Evolutionary conservation across 2,329 filamentous ascomycete genomes (phyloP).

Genomic region (Dryadomyces sulphureus): DNA sequence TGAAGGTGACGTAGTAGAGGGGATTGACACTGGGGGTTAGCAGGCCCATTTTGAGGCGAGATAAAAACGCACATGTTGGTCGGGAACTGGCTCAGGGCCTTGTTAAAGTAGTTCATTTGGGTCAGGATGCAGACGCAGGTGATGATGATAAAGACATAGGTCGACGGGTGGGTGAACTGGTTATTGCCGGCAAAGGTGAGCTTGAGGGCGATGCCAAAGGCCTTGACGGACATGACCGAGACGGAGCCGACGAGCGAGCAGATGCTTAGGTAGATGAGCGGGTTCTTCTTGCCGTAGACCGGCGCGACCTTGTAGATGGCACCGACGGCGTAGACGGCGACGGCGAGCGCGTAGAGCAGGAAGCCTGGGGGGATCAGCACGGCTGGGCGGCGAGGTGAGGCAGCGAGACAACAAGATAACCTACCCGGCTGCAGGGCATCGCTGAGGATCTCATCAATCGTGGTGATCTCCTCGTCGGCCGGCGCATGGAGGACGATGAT

Average conservation of each 20-base stretch:
- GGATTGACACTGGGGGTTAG: conserved; percentile 61
- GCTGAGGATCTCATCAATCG: conserved; percentile 79
- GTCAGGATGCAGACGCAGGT: conserved; percentile 88
- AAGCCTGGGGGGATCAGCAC: conserved; percentile 46
- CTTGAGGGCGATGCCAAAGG: conserved; percentile 94
- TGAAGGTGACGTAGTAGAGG: conserved; percentile 95
- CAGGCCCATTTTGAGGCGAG: conserved; percentile 10
- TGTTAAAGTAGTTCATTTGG: conserved; percentile 99
- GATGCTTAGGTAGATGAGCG: conserved; percentile 90
- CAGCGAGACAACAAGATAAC: conserved; percentile 9
- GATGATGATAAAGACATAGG: conserved; percentile 93
- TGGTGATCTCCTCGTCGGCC: conserved; percentile 79
- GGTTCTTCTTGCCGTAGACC: conserved; percentile 83
- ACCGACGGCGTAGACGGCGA: conserved; percentile 69
- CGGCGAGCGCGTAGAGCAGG: conserved; percentile 67
- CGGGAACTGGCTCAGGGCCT: conserved; percentile 89
- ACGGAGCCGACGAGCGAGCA: conserved; percentile 95
- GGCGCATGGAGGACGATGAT: conserved; percentile 97
- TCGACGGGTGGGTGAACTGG: conserved; percentile 87
- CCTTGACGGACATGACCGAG: conserved; percentile 98
- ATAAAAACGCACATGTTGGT: conserved; percentile 66
- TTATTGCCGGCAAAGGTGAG: conserved; percentile 87
- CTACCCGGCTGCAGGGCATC: conserved; percentile 85
- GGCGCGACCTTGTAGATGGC: conserved; percentile 97
- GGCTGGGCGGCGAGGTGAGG: background rate